These are phyloP conservation scores for Ascochyta viciae-villosae DNA, from an alignment of 2,329 filamentous ascomycete species.

Conservation along the genomic window DNA sequence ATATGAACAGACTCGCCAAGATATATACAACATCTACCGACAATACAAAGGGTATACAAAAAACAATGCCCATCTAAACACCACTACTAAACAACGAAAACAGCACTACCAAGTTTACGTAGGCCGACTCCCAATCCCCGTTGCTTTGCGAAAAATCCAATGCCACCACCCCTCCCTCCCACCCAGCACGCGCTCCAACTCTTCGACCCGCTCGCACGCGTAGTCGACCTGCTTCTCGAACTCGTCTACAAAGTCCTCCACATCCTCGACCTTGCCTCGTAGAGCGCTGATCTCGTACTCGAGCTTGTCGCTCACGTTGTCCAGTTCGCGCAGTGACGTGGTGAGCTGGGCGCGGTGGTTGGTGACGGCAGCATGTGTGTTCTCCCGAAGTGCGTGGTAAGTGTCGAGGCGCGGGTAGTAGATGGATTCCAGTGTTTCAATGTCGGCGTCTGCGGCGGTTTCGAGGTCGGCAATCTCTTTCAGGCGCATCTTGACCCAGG, in stretches of 20 bases:
- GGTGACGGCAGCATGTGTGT: constrained; percentile 71
- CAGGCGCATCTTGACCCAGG: constrained; percentile 69
- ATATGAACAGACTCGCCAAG: neutral
- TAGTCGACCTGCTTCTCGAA: constrained; percentile 72
- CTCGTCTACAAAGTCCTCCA: constrained; percentile 80
- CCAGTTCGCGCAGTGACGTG: constrained; percentile 78
- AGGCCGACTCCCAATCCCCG: constrained; percentile 34
- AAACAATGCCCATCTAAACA: neutral
- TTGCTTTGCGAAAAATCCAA: constrained; percentile 39
- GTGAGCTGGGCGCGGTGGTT: constrained; percentile 73
- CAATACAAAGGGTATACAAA: constrained; percentile 6
- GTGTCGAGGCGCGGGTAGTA: constrained; percentile 75
- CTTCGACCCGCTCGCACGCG: constrained; percentile 56
- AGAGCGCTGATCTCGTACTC: constrained; percentile 90
- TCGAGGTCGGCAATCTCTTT: constrained; percentile 66
- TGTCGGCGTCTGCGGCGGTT: constrained; percentile 62
- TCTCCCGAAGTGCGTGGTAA: constrained; percentile 71
- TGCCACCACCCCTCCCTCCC: constrained; percentile 46
- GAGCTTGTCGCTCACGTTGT: constrained; percentile 80
- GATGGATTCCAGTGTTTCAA: constrained; percentile 70
- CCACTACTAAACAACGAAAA: neutral
- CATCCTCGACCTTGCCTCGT: constrained; percentile 81
- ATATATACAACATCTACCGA: neutral
- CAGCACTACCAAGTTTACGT: neutral
- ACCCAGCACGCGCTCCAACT: constrained; percentile 63